These are phyloP conservation scores for Debaryomyces sp. DNA, from an alignment of 1,139 yeast species.

Conservation along the genomic window DNA sequence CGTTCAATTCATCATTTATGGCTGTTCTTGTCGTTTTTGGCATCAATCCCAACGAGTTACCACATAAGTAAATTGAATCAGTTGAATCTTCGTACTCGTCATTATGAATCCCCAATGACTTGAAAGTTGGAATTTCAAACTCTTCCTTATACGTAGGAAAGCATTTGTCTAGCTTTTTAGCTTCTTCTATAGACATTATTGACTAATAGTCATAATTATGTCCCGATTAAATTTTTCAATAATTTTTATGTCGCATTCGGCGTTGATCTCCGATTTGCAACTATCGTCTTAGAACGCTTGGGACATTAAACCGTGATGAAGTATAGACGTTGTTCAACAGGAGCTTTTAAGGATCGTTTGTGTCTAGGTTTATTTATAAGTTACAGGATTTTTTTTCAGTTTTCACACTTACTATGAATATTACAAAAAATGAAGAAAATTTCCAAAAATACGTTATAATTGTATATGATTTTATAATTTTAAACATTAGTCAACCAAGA, in stretches of 20 bases:
- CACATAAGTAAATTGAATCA: conserved; percentile 68
- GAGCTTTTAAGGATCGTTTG: neutral
- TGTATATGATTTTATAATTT: neutral
- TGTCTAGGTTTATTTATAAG: neutral
- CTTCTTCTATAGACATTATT: conserved; percentile 19
- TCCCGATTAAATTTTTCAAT: neutral
- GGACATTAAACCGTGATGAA: neutral
- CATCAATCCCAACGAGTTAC: conserved; percentile 91
- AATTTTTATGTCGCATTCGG: neutral
- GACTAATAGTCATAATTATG: neutral
- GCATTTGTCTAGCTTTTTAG: conserved; percentile 33
- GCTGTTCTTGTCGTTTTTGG: conserved; percentile 65
- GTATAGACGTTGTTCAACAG: neutral
- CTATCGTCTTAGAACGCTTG: neutral
- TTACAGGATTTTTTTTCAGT: neutral
- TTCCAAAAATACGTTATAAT: neutral
- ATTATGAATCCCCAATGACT: conserved; percentile 48
- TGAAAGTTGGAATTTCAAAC: conserved; percentile 63
- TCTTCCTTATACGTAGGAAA: conserved; percentile 41
- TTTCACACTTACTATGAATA: neutral
- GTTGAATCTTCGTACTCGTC: conserved; percentile 22
- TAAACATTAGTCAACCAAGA: neutral
- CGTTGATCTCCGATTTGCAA: conserved; percentile 3
- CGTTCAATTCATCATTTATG: conserved; percentile 67
- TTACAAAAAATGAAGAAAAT: neutral